These are phyloP conservation scores for Fraxinus nigra DNA, from an alignment of 305 asterid species.

Conservation along the genomic window DNA sequence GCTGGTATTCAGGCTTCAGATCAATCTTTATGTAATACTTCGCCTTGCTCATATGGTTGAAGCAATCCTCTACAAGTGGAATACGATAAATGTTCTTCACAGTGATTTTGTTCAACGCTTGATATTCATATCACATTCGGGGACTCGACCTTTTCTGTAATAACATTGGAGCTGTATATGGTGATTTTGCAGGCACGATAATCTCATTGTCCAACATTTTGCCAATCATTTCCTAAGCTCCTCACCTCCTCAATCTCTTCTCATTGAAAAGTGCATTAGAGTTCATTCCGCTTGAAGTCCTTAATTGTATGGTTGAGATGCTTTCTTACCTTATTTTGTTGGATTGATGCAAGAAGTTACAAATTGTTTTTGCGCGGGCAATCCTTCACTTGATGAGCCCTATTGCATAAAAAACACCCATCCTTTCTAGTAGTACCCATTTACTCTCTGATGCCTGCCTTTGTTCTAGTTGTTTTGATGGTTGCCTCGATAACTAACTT, in stretches of 20 bases:
- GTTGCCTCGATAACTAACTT: not conserved
- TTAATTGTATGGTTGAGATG: not conserved
- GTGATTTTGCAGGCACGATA: not conserved
- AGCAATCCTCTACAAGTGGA: not conserved
- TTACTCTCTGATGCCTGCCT: not conserved
- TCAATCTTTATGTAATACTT: not conserved
- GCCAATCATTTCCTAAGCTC: not conserved
- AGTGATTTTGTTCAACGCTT: not conserved
- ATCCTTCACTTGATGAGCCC: not conserved
- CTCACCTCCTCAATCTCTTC: not conserved
- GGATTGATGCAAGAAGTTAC: not conserved
- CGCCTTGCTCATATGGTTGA: not conserved
- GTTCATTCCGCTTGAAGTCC: not conserved
- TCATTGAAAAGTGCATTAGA: not conserved
- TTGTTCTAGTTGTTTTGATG: not conserved
- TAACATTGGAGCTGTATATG: not conserved
- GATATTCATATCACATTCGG: not conserved
- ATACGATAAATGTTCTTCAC: not conserved
- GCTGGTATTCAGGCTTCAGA: not conserved
- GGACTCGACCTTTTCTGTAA: not conserved
- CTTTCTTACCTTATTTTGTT: not conserved
- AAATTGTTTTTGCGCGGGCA: not conserved
- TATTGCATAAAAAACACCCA: not conserved
- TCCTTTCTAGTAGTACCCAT: not conserved
- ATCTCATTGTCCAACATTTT: not conserved